phyloP scores from a whole-genome alignment of 108 stramenopile species.

The Nitzschia sp. region DNA sequence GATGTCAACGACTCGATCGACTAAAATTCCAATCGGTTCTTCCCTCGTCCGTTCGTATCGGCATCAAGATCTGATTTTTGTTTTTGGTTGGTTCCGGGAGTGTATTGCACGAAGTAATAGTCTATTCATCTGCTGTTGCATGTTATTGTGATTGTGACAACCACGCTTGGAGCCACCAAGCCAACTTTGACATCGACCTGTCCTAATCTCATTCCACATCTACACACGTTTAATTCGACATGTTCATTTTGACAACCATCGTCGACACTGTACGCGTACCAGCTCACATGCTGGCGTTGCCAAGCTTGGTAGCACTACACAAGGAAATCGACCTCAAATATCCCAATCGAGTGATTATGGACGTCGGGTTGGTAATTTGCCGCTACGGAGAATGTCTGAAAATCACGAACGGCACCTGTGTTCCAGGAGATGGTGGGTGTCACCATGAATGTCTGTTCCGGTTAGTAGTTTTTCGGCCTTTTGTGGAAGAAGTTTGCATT shows the following conservation, averaged over 20 bases:
- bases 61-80: too few species aligned
- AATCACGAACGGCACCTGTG: constrained; percentile 69
- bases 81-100: too few species aligned
- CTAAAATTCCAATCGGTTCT: too few species aligned
- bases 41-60: too few species aligned
- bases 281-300: constrained; percentile 56
- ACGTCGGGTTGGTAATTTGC: constrained; percentile 80
- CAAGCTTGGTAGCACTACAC: constrained; percentile 61
- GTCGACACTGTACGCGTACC: constrained; percentile 78
- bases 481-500: constrained; percentile 84
- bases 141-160: too few species aligned
- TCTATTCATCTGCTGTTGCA: too few species aligned
- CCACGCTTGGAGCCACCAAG: too few species aligned
- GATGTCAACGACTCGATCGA: too few species aligned
- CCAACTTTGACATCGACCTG: too few species aligned
- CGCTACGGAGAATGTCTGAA: constrained; percentile 67
- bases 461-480: constrained; percentile 87
- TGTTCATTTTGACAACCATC: constrained; percentile 77
- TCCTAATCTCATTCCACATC: too few species aligned
- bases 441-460: constrained; percentile 80
- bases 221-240: too few species aligned
- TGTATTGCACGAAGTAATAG: too few species aligned
- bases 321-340: constrained; percentile 79
- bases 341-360: constrained; percentile 81
- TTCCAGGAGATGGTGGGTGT: constrained; percentile 82